Conservation (phyloP, 1,284 basidiomycete genomes). For the Takashimella koratensis region DNA sequence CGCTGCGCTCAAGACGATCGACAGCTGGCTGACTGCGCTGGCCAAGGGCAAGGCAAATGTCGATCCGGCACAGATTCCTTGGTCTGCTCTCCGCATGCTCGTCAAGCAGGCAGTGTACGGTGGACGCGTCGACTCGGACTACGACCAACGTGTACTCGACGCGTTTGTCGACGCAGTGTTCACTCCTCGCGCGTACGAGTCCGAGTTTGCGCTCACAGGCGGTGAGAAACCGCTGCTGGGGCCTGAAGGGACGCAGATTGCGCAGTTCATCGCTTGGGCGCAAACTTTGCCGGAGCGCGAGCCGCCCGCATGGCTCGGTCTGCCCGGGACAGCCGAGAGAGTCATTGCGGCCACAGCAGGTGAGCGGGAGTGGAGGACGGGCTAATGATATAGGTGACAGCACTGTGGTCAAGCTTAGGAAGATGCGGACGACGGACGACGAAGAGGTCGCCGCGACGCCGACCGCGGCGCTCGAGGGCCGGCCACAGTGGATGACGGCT, state of each 20-base stretch:
- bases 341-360: conserved; percentile 89
- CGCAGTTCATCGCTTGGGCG: conserved; percentile 86
- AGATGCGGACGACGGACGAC: conserved; percentile 85
- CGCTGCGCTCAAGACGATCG: conserved; percentile 87
- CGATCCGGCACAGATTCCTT: conserved; percentile 83
- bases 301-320: conserved; percentile 85
- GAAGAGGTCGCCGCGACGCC: conserved; percentile 70
- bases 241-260: conserved; percentile 86
- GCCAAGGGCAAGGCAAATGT: conserved; percentile 86
- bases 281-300: conserved; percentile 80
- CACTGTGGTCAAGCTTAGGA: conserved; percentile 76
- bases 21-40: conserved; percentile 73
- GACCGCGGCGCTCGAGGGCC: conserved; percentile 57
- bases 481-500: conserved; percentile 89
- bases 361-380: conserved; percentile 43
- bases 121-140: conserved; percentile 87
- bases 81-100: conserved; percentile 83
- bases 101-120: conserved; percentile 95
- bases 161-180: conserved; percentile 87
- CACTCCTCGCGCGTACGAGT: conserved; percentile 79
- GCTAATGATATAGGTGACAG: conserved; percentile 62
- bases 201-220: conserved; percentile 77
- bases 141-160: conserved; percentile 85
- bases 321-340: conserved; percentile 83
- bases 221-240: conserved; percentile 61